Base-by-base conservation (phyloP, 805 yeast genomes). In the Saccharomycopsis babjevae region DNA sequence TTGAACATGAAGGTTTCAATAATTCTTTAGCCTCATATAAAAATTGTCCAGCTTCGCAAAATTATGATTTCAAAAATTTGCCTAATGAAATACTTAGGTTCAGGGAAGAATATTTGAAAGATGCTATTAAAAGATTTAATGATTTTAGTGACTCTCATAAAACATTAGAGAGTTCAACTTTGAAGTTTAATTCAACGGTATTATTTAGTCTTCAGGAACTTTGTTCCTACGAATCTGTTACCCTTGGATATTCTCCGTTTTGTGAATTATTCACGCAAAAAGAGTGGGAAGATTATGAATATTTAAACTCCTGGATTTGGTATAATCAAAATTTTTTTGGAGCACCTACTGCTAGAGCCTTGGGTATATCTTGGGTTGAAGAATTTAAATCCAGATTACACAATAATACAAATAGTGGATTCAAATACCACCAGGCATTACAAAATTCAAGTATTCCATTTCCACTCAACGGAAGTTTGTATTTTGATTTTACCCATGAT, bases 221-320 rank as follows among this genome's bases (percentile, higher is more conserved):
- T 73, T 88, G 96, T 73, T 89, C 89, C 1, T 89, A 77, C 69
- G 96, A 89, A 71, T 73, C 87, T 52, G 88, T 87, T 60, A 87
- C 83, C 10, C 77, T 76, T 61, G 96, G 94, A 10, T 70, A 72
- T 59, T 86, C 94, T 16, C 77, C 79, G 39, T 82, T 88, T 64
- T 88, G 96, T 72, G 77, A 78, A 43, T 76, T 86, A 38, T 83
- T 89, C 73, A 85, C 89, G 50, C 78, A 78, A 66, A 83, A 83
- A 28, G 93, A 88, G 64, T 84, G 83, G 76, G 73, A 85, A 57
- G 80, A 79, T 43, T 80, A 79, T 66, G 83, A 83, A 57, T 89
- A 89, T 72, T 74, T 78, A 28, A 75, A 76, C 39, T 92, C 88
- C 64, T 74, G 88, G 59, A 72, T 71, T 57, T 78, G 80, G 67